These are phyloP conservation scores for Zopfochytrium polystomum DNA, from an alignment of 371 early-diverging fungal species.

Conservation along the genomic window DNA sequence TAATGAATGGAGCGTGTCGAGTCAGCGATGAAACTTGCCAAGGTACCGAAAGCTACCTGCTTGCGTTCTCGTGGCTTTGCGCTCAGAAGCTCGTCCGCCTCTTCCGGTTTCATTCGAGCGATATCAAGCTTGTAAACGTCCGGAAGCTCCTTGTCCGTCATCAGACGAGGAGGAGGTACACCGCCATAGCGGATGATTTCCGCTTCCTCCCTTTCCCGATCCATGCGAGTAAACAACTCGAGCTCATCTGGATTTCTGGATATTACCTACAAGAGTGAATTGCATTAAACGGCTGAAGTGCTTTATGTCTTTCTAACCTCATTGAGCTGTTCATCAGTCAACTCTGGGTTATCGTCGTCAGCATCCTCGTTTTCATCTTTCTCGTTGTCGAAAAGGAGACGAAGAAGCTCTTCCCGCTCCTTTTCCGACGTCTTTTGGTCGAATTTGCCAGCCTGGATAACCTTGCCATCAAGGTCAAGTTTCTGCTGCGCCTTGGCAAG, in stretches of 20 bases:
- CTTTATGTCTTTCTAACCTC: conserved; percentile 60
- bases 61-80: conserved; percentile 66
- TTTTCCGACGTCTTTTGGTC: conserved; percentile 92
- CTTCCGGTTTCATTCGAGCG: conserved; percentile 33
- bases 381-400: conserved; percentile 77
- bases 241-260: conserved; percentile 72
- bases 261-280: conserved; percentile 22
- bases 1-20: neutral
- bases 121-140: conserved; percentile 67
- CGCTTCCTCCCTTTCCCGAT: conserved; percentile 56
- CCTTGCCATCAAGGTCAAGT: conserved; percentile 94
- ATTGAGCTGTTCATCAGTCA: conserved; percentile 84
- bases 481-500: conserved; percentile 94
- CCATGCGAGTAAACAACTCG: conserved; percentile 66
- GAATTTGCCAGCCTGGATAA: conserved; percentile 98
- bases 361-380: conserved; percentile 67
- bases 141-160: conserved; percentile 85
- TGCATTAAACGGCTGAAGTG: neutral
- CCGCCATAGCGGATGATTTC: conserved; percentile 53
- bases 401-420: conserved; percentile 87
- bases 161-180: conserved; percentile 69
- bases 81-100: conserved; percentile 59
- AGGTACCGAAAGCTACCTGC: conserved; percentile 55
- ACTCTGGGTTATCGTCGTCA: conserved; percentile 65
- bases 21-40: conserved; percentile 42